phyloP scores from a whole-genome alignment of 495 filamentous ascomycete species.

The Hypoxylon crocopeplum region DNA sequence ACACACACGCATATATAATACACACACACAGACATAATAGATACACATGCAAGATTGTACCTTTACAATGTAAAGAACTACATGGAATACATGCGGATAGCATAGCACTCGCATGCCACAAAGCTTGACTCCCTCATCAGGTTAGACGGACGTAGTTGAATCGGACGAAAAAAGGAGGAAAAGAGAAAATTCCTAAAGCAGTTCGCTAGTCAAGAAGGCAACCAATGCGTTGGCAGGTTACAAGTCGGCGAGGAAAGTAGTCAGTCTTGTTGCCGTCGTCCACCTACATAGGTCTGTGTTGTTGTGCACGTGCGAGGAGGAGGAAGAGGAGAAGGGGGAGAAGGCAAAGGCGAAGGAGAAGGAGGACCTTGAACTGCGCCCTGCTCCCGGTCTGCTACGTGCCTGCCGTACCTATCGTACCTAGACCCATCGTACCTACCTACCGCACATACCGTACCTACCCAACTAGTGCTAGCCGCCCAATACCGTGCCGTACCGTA shows the following conservation, averaged over 20 bases:
- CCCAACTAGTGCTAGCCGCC: slow-evolving; percentile 8
- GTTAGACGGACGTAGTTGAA: neutral
- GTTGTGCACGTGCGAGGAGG: neutral
- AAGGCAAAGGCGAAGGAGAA: too few species aligned
- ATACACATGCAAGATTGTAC: slow-evolving; percentile 8
- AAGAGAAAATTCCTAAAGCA: neutral
- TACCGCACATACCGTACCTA: neutral
- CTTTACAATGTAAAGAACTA: neutral
- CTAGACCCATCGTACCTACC: neutral
- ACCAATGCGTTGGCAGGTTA: slow-evolving; percentile 31
- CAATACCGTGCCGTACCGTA: too few species aligned
- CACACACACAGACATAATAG: slow-evolving; percentile 25
- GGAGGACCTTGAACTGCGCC: neutral
- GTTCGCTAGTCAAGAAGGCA: neutral
- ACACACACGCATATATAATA: slow-evolving; percentile 37
- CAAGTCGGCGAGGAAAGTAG: neutral
- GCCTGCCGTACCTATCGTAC: neutral
- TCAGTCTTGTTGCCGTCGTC: slow-evolving; percentile 1
- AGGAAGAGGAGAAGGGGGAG: too few species aligned
- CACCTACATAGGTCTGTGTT: neutral
- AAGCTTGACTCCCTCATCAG: neutral
- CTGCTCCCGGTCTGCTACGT: neutral
- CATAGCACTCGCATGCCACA: neutral
- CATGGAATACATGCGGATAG: neutral
- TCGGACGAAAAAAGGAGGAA: neutral